Percentiles rank a stretch among this genome's conserved stretches.
These are phyloP conservation scores for Ophiostoma ulmi DNA, from an alignment of 2,329 filamentous ascomycete species.

Conservation along the genomic window DNA sequence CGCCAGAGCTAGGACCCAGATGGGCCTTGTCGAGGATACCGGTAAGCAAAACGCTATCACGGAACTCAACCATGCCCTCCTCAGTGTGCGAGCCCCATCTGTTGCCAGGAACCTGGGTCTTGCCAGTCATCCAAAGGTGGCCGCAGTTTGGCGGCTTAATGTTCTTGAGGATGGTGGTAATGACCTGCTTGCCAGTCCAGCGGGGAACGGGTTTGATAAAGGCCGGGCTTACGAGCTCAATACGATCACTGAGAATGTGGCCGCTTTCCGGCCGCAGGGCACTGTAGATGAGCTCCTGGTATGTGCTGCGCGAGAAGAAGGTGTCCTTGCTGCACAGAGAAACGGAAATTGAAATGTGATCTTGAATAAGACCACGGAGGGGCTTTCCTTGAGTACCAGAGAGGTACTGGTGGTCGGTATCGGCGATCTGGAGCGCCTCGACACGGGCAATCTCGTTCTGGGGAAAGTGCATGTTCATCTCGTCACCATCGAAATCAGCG, in stretches of 20 bases:
- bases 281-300: conserved; percentile 89
- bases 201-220: conserved; percentile 72
- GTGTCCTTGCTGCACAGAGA: conserved; percentile 86
- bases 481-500: conserved; percentile 97
- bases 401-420: conserved; percentile 95
- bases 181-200: conserved; percentile 96
- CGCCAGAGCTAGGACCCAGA: conserved; percentile 79
- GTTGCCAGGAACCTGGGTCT: conserved; percentile 70
- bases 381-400: conserved; percentile 92
- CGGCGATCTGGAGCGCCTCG: conserved; percentile 87
- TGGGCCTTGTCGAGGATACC: conserved; percentile 96
- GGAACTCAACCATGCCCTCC: conserved; percentile 75
- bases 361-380: conserved; percentile 91
- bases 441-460: conserved; percentile 93
- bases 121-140: conserved; percentile 72
- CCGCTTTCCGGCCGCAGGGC: conserved; percentile 85
- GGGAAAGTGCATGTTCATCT: conserved; percentile 99
- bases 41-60: conserved; percentile 78
- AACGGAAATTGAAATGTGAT: conserved; percentile 93
- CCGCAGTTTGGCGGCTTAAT: conserved; percentile 73
- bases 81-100: conserved; percentile 74
- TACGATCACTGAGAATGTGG: conserved; percentile 75
- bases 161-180: conserved; percentile 89
- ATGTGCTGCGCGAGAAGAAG: conserved; percentile 81
- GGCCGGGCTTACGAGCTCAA: conserved; percentile 74